Percentiles rank a stretch among this genome's conserved stretches.
Conservation (phyloP, 108 stramenopile genomes). For the Nannochloropsis gaditana region DNA sequence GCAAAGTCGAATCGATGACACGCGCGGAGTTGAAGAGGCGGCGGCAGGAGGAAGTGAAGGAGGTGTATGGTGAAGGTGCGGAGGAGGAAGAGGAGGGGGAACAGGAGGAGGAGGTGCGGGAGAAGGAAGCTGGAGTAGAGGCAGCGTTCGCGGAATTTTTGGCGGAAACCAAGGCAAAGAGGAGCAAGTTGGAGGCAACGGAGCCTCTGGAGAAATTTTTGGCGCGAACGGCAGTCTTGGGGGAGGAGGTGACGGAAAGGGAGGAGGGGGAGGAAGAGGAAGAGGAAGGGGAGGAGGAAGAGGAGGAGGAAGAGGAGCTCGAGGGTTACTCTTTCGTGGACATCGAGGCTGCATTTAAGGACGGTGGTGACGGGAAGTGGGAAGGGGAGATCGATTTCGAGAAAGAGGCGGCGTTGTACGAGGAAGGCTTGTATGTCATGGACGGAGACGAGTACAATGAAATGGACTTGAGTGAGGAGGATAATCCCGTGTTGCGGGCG, state of each 20-base stretch:
- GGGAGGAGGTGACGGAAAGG: neutral
- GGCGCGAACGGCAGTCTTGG: slow-evolving; percentile 19
- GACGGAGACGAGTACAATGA: slow-evolving; percentile 3
- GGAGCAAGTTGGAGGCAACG: neutral
- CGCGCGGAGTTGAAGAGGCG: neutral
- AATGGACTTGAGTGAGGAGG: neutral
- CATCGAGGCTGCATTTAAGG: neutral
- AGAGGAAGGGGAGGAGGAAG: neutral
- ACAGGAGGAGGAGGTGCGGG: neutral
- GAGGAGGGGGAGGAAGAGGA: neutral
- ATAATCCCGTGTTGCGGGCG: neutral
- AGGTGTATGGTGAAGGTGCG: neutral
- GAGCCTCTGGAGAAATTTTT: neutral
- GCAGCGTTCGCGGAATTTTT: neutral
- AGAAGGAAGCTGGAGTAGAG: neutral
- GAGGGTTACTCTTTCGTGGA: neutral
- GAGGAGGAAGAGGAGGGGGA: neutral
- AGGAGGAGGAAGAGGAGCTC: neutral
- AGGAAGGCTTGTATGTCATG: slow-evolving; percentile 11
- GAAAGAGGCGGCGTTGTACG: slow-evolving; percentile 2
- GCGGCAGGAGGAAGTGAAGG: neutral
- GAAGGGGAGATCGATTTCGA: slow-evolving; percentile 6
- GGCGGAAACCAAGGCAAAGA: neutral
- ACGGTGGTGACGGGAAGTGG: neutral
- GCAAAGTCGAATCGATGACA: neutral